These are phyloP conservation scores for Xylaria multiplex DNA, from an alignment of 2,329 filamentous ascomycete species.

Conservation along the genomic window DNA sequence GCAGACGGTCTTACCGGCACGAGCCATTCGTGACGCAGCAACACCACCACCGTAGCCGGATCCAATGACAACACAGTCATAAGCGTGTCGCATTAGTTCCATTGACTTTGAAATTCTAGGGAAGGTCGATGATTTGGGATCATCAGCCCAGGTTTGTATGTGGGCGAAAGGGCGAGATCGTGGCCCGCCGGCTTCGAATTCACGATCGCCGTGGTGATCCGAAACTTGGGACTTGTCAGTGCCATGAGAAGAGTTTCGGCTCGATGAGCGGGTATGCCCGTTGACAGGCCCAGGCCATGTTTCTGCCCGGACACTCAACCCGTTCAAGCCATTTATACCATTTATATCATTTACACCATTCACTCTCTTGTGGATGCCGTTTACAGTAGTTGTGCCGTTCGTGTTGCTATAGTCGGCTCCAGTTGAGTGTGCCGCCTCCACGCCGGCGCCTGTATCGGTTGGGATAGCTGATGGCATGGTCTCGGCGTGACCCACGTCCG, in stretches of 20 bases:
- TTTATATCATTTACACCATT: constrained; percentile 27
- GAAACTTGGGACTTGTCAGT: constrained; percentile 43
- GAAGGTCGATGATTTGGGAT: constrained; percentile 50
- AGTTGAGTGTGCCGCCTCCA: constrained; percentile 30
- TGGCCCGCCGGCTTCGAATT: constrained; percentile 50
- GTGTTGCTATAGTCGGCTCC: constrained; percentile 31
- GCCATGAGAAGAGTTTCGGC: constrained; percentile 36
- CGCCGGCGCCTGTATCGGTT: constrained; percentile 21
- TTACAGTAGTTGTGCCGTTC: constrained; percentile 30
- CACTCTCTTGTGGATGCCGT: constrained; percentile 36
- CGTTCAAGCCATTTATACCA: constrained; percentile 18
- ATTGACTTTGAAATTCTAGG: constrained; percentile 67
- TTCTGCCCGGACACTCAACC: constrained; percentile 27
- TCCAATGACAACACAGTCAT: constrained; percentile 74
- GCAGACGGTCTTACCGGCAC: constrained; percentile 69
- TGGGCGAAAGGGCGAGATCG: constrained; percentile 48
- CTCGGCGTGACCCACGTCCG: constrained; percentile 31
- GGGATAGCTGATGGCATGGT: constrained; percentile 42
- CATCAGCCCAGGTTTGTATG: constrained; percentile 47
- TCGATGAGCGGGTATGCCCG: constrained; percentile 32
- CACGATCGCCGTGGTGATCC: constrained; percentile 45
- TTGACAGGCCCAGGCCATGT: constrained; percentile 41
- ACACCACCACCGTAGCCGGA: constrained; percentile 76
- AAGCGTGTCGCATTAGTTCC: constrained; percentile 65
- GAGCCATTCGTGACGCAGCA: constrained; percentile 71